Evolutionary conservation across 441 rosid genomes (phyloP), one percentile per base, ranked within the genome.

Genomic region (Metrosideros polymorpha): DNA sequence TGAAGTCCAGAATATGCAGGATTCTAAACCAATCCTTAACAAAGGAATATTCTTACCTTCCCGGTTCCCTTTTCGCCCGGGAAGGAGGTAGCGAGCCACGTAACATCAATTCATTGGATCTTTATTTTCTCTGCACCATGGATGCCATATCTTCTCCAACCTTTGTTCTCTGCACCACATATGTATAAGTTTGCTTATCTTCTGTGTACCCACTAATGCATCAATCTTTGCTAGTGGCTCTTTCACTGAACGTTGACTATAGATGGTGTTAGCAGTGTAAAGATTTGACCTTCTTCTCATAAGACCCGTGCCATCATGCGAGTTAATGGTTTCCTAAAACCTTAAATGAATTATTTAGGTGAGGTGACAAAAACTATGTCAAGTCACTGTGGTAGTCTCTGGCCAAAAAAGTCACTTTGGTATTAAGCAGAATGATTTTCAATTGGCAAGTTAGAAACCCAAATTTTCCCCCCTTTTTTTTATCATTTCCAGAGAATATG

Each of bases 401-500:
- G 82, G 82, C 29, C 49, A 39, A 71, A 22, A 35, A 42, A 10
- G n/a, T 71, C 47, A 39, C 29, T 71, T 39, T 12, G 82, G 47
- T 12, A 39, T 71, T 22, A 39, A 39, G 82, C n/a, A 24, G 82
- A 71, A 39, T 39, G 49, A 71, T 71, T 71, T 39, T 71, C 82
- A 39, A 71, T 47, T 22, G 82, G 45, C 82, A 12, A 71, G 47
- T 10, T 39, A 71, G 82, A 71, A 39, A 71, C 82, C 13, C 82
- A 12, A 66, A 6, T 17, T 39, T 15, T 9, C 12, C 14, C 56
- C 82, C 27, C 52, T 14, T 51, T 85, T 83, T 86, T 75, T 66
- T 85, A 51, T 86, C 82, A 25, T 82, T 85, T 92, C 86, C 93
- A 98, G 99, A 92, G 98, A 94, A 94, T 94, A 96, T 85, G 98